These are phyloP conservation scores for Rauvolfia tetraphylla DNA, from an alignment of 257 asterid genomes.

Conservation along the genomic window DNA sequence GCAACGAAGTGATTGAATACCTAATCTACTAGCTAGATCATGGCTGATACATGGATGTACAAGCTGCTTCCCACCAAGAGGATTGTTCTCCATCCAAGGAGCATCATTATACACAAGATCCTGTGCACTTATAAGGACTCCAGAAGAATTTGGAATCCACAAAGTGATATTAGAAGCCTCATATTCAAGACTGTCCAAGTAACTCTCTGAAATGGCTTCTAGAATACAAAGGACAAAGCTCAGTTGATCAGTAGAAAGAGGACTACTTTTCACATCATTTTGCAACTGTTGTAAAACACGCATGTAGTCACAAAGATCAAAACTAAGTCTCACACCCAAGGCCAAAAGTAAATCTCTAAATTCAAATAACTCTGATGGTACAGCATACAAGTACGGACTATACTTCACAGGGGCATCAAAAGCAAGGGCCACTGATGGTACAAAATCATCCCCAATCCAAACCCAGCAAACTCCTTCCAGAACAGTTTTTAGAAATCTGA, in stretches of 20 bases:
- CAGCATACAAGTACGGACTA: slow-evolving; percentile 92
- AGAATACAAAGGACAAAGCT: slow-evolving; percentile 77
- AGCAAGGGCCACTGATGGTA: slow-evolving; percentile 76
- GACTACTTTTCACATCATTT: slow-evolving; percentile 55
- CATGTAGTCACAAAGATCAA: slow-evolving; percentile 67
- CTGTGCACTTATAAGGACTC: slow-evolving; percentile 64
- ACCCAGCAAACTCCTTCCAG: slow-evolving; percentile 69
- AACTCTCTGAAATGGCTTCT: slow-evolving; percentile 71
- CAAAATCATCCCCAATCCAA: slow-evolving; percentile 98
- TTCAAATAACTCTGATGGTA: slow-evolving; percentile 78
- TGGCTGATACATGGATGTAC: slow-evolving; percentile 75
- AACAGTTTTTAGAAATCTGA: slow-evolving; percentile 48
- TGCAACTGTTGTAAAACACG: slow-evolving; percentile 61
- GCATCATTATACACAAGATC: slow-evolving; percentile 92
- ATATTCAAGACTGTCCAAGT: slow-evolving; percentile 43
- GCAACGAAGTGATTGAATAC: slow-evolving; percentile 83
- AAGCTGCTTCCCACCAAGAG: slow-evolving; percentile 65
- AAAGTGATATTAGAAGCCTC: slow-evolving; percentile 39
- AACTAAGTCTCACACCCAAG: slow-evolving; percentile 74
- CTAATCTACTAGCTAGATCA: slow-evolving; percentile 74
- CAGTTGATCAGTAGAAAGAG: slow-evolving; percentile 76
- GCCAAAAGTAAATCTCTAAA: slow-evolving; percentile 87
- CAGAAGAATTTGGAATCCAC: slow-evolving; percentile 79
- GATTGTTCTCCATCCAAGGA: slow-evolving; percentile 80
- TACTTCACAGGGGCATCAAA: slow-evolving; percentile 93